Conservation (phyloP, 1,284 basidiomycete species). For the Trametes polyzona region DNA sequence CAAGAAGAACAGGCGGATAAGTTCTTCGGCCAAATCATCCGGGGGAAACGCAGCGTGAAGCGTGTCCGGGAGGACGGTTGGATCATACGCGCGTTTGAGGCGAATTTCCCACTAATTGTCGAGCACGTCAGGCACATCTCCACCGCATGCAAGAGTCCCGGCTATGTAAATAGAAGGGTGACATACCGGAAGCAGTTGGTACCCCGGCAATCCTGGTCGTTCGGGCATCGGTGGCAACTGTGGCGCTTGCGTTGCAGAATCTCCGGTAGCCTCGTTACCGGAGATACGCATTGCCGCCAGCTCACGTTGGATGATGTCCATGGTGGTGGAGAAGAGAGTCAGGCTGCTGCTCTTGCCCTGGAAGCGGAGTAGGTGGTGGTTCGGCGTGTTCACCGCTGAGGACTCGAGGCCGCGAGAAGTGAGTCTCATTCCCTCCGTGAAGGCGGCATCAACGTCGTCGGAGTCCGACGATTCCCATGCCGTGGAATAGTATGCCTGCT, state of each 20-base stretch:
- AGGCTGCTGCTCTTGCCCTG: conserved; percentile 61
- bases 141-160: background rate
- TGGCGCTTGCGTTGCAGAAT: background rate
- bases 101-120: conserved; percentile 57
- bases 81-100: conserved; percentile 49
- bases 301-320: conserved; percentile 54
- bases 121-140: background rate
- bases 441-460: conserved; percentile 29
- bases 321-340: conserved; percentile 52
- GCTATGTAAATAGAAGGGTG: no score
- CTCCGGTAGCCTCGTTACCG: background rate
- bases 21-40: conserved; percentile 44
- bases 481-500: background rate
- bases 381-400: background rate
- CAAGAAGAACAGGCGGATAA: conserved; percentile 54
- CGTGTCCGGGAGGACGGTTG: conserved; percentile 39
- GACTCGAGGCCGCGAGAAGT: conserved; percentile 40
- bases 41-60: conserved; percentile 56
- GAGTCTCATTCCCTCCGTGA: conserved; percentile 36
- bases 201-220: conserved; percentile 11
- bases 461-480: conserved; percentile 40
- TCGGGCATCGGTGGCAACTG: background rate
- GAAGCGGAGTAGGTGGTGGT: conserved; percentile 48
- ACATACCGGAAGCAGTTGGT: conserved; percentile 18
- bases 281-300: conserved; percentile 34